Conservation (phyloP, 805 yeast genomes). For the Kodamaea neixiangensis region DNA sequence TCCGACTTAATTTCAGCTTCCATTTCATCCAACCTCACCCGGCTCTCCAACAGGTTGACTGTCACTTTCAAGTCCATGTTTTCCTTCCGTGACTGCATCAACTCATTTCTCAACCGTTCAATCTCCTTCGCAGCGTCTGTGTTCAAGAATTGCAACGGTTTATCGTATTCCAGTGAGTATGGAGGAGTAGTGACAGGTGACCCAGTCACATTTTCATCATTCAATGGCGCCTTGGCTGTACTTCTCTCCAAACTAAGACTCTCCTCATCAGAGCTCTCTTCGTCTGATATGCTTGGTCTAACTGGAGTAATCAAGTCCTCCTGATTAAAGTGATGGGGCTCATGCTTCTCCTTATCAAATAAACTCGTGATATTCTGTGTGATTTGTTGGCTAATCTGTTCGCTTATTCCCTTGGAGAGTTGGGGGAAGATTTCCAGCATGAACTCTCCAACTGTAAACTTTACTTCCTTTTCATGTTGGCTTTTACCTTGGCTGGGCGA, state of each 20-base stretch:
- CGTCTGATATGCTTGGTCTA: background rate
- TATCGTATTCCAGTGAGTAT: constrained; percentile 23
- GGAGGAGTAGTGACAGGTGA: constrained; percentile 38
- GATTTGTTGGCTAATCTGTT: constrained; percentile 9
- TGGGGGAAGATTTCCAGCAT: constrained; percentile 13
- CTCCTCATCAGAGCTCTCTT: constrained; percentile 13
- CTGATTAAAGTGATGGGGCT: background rate
- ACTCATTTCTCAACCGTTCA: constrained; percentile 7
- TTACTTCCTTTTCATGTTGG: constrained; percentile 1
- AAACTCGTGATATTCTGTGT: background rate
- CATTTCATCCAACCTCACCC: background rate
- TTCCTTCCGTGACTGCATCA: constrained; percentile 8
- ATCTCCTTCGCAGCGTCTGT: background rate
- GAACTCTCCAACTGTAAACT: constrained; percentile 11
- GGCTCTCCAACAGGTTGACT: constrained; percentile 3
- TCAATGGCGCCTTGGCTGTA: background rate
- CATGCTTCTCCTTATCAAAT: background rate
- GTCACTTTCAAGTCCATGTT: constrained; percentile 16
- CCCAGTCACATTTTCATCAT: background rate
- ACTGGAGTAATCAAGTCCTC: constrained; percentile 2
- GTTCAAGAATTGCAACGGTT: background rate
- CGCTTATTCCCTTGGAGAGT: constrained; percentile 15
- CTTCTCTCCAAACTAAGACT: constrained; percentile 13
- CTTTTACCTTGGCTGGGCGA: background rate
- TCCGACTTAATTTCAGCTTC: background rate